These are phyloP conservation scores for Diaporthe sp. DNA, from an alignment of 2,329 filamentous ascomycete genomes.

Conservation along the genomic window DNA sequence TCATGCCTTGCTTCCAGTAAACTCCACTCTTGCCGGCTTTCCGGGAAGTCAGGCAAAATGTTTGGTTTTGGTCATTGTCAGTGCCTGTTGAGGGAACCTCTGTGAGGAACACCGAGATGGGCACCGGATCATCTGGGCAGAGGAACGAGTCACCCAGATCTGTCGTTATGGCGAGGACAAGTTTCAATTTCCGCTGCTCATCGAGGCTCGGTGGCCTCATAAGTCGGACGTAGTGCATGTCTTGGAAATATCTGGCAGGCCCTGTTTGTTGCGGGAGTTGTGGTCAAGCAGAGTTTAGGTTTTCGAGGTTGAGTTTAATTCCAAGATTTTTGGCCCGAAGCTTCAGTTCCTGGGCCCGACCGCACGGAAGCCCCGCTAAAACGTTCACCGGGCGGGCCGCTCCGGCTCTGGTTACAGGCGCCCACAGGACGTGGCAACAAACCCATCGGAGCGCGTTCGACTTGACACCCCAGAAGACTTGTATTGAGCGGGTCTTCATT, in stretches of 20 bases:
- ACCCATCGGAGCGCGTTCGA: neutral
- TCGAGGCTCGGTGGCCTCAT: slow-evolving; percentile 57
- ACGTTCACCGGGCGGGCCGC: neutral
- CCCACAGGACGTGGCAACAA: neutral
- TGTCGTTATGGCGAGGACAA: slow-evolving; percentile 66
- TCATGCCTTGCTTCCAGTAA: slow-evolving; percentile 46
- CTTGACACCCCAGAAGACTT: too few relatives aligned
- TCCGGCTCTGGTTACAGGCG: neutral
- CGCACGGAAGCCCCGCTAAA: neutral
- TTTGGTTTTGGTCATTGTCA: neutral
- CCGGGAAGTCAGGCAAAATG: neutral
- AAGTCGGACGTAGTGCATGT: slow-evolving; percentile 69
- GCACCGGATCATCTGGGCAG: slow-evolving; percentile 54
- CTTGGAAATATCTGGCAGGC: neutral
- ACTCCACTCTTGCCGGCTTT: slow-evolving; percentile 26
- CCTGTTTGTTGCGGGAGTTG: neutral
- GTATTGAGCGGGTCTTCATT: accelerated
- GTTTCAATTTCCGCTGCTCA: slow-evolving; percentile 44
- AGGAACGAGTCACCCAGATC: slow-evolving; percentile 68
- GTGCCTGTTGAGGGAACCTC: neutral
- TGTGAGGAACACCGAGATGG: slow-evolving; percentile 46
- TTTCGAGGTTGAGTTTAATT: neutral
- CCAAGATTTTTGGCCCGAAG: neutral
- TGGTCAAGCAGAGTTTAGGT: neutral
- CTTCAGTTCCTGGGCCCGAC: slow-evolving; percentile 1